These are phyloP conservation scores for Helianthus annuus DNA, from an alignment of 129 eudicot genomes.

Conservation along the genomic window DNA sequence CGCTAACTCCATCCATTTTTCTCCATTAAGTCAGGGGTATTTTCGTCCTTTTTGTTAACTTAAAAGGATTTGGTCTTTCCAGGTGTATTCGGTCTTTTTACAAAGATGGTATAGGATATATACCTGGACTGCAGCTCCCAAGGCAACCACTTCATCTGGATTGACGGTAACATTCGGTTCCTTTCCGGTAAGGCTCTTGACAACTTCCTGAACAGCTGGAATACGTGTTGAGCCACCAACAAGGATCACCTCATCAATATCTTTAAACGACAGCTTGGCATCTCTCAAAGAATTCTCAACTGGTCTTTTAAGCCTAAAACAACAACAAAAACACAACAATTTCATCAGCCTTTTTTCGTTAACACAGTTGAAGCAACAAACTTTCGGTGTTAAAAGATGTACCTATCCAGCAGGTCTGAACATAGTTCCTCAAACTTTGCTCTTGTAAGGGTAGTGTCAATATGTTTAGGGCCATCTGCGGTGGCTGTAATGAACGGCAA, in stretches of 20 bases:
- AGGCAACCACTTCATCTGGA: slow-evolving; percentile 97
- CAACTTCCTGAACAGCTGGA: slow-evolving; percentile 95
- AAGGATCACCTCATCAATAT: slow-evolving; percentile 87
- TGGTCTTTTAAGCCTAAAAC: slow-evolving; percentile 70
- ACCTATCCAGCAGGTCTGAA: neutral
- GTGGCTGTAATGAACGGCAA: slow-evolving; percentile 98
- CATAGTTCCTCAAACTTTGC: neutral
- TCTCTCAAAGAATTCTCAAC: slow-evolving; percentile 87
- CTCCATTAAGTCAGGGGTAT: too few relatives aligned
- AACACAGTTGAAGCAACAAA: too few relatives aligned
- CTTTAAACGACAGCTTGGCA: slow-evolving; percentile 81
- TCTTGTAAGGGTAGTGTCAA: slow-evolving; percentile 47
- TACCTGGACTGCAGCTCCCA: slow-evolving; percentile 98
- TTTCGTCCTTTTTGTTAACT: too few relatives aligned
- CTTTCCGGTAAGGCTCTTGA: slow-evolving; percentile 80
- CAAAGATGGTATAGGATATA: neutral
- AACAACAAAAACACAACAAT: neutral
- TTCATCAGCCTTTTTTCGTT: too few relatives aligned
- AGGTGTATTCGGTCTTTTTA: too few relatives aligned
- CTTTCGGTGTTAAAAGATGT: neutral
- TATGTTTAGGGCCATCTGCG: slow-evolving; percentile 94
- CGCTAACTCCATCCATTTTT: too few relatives aligned
- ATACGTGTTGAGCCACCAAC: slow-evolving; percentile 99
- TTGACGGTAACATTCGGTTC: slow-evolving; percentile 93
- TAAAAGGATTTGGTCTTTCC: too few relatives aligned